Evolutionary conservation across 2,329 filamentous ascomycete species (phyloP).

Genomic region (Colletotrichum sublineola): DNA sequence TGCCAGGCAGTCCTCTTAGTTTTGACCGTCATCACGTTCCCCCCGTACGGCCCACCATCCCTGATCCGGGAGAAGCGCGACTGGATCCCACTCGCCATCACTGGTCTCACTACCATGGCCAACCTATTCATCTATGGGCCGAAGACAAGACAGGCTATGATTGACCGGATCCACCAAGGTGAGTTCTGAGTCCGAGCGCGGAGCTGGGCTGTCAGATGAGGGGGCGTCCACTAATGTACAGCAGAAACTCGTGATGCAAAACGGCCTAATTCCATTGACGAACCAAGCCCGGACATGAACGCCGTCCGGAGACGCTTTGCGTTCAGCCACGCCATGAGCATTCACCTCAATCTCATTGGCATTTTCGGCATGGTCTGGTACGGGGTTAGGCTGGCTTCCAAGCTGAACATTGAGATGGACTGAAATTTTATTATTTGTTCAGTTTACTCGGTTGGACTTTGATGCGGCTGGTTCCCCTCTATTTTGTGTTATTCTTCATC

Average conservation of each 20-base stretch:
- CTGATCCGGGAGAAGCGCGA: constrained; percentile 48
- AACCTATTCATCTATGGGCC: constrained; percentile 56
- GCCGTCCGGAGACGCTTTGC: constrained; percentile 51
- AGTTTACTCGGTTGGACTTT: not conserved
- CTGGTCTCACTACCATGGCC: constrained; percentile 48
- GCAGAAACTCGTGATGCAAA: constrained; percentile 44
- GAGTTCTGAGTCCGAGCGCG: not conserved
- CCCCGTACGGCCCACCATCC: constrained; percentile 49
- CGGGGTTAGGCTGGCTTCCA: constrained; percentile 48
- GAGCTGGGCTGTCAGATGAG: not conserved
- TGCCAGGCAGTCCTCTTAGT: constrained; percentile 53
- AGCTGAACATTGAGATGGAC: constrained; percentile 37
- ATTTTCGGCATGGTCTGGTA: constrained; percentile 51
- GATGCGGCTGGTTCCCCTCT: too few relatives aligned
- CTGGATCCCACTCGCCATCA: constrained; percentile 53
- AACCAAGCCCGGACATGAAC: constrained; percentile 47
- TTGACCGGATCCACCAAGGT: constrained; percentile 51
- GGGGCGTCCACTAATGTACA: not conserved
- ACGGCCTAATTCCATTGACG: constrained; percentile 19
- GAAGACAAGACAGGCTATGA: constrained; percentile 50
- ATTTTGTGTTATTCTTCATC: not conserved
- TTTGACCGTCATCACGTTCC: constrained; percentile 51
- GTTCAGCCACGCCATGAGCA: constrained; percentile 56
- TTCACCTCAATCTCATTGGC: constrained; percentile 56
- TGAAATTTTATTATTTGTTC: not conserved